These are phyloP conservation scores for Phytophthora melonis DNA, from an alignment of 352 stramenopile species.

Conservation along the genomic window DNA sequence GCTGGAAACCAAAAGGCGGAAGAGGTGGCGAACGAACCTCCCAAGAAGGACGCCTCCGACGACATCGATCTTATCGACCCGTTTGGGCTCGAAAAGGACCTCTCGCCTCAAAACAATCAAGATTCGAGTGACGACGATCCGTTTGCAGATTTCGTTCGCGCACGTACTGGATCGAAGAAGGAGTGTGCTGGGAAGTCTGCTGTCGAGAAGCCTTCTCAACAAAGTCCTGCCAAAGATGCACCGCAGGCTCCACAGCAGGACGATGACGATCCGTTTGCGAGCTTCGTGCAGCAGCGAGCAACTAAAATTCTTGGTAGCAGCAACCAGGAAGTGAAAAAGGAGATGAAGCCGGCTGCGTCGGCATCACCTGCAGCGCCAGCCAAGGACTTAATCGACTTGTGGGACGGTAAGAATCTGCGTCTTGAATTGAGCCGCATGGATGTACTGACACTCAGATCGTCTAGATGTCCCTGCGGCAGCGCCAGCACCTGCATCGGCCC, in stretches of 20 bases:
- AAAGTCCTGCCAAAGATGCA: conserved; percentile 13
- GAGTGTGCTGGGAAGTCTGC: conserved; percentile 14
- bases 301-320: conserved; percentile 47
- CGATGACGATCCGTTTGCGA: conserved; percentile 72
- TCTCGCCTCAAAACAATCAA: conserved; percentile 34
- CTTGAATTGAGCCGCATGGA: too few relatives aligned
- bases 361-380: conserved; percentile 9
- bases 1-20: conserved; percentile 37
- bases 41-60: conserved; percentile 1
- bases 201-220: neutral
- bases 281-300: conserved; percentile 65
- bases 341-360: conserved; percentile 28
- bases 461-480: conserved; percentile 16
- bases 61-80: conserved; percentile 43
- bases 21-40: conserved; percentile 10
- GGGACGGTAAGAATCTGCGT: conserved; percentile 51
- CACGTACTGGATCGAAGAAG: conserved; percentile 38
- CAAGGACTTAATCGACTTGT: conserved; percentile 74
- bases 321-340: conserved; percentile 28
- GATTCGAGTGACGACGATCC: conserved; percentile 55
- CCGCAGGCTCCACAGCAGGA: conserved; percentile 41
- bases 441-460: neutral
- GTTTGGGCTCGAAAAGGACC: conserved; percentile 30
- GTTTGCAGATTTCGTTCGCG: conserved; percentile 71
- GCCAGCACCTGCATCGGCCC: neutral